Conservation (phyloP, 306 rosid genomes). For the Cucurbita ficifolia region DNA sequence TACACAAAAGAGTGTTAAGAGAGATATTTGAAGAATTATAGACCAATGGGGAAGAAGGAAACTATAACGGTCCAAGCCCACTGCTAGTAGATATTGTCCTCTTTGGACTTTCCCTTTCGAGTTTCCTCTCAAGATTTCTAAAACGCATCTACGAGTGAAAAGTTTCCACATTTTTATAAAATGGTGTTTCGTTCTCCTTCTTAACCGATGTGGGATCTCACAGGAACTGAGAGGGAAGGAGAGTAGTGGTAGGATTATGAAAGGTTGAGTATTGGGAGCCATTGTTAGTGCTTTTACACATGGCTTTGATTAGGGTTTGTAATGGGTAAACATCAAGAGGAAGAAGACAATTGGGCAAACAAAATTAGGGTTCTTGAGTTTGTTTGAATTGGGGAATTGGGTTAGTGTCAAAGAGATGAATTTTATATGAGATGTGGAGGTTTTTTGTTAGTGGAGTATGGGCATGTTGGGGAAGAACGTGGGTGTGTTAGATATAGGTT, state of each 20-base stretch:
- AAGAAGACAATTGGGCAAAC: not conserved
- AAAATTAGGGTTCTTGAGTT: not conserved
- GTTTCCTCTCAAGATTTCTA: no score
- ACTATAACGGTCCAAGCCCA: no score
- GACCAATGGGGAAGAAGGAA: not conserved
- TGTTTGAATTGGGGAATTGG: not conserved
- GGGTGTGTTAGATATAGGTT: not conserved
- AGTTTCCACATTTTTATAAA: no score
- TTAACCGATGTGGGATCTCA: no score
- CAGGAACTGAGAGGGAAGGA: not conserved
- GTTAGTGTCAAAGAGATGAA: not conserved
- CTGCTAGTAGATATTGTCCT: no score
- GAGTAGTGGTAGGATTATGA: not conserved
- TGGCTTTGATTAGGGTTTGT: constrained; percentile 7
- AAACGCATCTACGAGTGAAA: no score
- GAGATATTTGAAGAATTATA: not conserved
- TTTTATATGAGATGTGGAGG: not conserved
- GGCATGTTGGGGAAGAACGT: not conserved
- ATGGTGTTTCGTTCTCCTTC: no score
- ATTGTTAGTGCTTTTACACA: constrained; percentile 36
- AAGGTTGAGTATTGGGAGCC: constrained; percentile 12
- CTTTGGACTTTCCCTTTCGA: no score
- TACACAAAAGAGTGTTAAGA: not conserved
- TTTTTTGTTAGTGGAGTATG: not conserved
- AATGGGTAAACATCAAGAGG: constrained; percentile 2